Evolutionary conservation across 768 basidiomycete species (phyloP), one percentile per base, ranked within the genome.

Genomic region (Tephrocybe rancida): DNA sequence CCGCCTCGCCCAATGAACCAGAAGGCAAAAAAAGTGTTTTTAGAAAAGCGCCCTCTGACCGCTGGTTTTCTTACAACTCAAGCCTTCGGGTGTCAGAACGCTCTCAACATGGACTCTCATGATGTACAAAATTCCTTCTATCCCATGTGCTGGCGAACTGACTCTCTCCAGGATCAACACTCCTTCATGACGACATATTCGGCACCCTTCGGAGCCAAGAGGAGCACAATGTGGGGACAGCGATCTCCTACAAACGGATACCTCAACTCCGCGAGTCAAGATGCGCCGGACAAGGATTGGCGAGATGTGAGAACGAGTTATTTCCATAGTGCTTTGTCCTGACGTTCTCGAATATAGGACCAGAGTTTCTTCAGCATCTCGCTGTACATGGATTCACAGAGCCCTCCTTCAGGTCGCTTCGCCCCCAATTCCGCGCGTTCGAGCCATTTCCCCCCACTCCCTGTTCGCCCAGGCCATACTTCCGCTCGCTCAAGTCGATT

Each of bases 331-430:
- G 5, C 14, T 26, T 29, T 3, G 21, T 41, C 5, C 25, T 30
- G 5, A 29, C 27, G n/a, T 4, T 32, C 2, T 18, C n/a, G 3
- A 6, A 19, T 47, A 10, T 24, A 47, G 46, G 46, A 47, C 22
- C 46, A 47, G 30, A 47, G 46, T 32, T 27, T 47, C n/a, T 47
- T 47, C 32, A 47, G 30, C 19, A 25, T 47, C 24, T 47, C 46
- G 19, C 32, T 47, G n/a, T 47, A 47, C 27, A 47, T 47, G 46
- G 46, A 47, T n/a, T 25, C 43, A 3, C 46, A 47, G 13, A 47
- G 46, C 26, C 46, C 46, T 21, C 46, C 18, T n/a, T 41, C 39
- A 8, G 39, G 9, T 22, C 39, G 39, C 6, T 41, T 41, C 13
- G 18, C 39, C 9, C 37, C 8, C 37, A 21, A 7, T 41, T 19